phyloP scores from a whole-genome alignment of 2,329 filamentous ascomycete genomes.

The Colletotrichum lini region DNA sequence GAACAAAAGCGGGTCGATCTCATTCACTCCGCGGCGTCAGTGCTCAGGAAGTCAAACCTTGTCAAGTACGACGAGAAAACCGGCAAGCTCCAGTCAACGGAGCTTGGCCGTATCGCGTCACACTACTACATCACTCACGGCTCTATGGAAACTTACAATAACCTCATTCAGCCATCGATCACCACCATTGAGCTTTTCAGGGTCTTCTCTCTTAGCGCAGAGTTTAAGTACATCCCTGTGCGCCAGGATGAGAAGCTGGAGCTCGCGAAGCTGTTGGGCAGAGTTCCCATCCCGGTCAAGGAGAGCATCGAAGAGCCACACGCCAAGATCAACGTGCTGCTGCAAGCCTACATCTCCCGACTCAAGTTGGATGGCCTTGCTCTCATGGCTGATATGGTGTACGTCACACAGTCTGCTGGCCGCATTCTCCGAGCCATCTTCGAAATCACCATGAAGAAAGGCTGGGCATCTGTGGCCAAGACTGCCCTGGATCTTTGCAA shows the following conservation, averaged over 20 bases:
- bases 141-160: constrained; percentile 98
- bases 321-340: constrained; percentile 96
- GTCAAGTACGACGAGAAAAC: constrained; percentile 97
- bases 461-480: constrained; percentile 94
- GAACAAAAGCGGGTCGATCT: constrained; percentile 99
- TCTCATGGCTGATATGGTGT: constrained; percentile 98
- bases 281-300: constrained; percentile 96
- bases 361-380: constrained; percentile 94
- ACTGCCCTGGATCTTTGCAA: constrained; percentile 95
- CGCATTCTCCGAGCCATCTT: constrained; percentile 96
- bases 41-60: constrained; percentile 89
- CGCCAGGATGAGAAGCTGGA: constrained; percentile 98
- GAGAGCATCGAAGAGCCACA: constrained; percentile 97
- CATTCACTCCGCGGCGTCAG: constrained; percentile 90
- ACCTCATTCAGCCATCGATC: constrained; percentile 92
- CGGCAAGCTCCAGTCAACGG: constrained; percentile 89
- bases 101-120: constrained; percentile 94
- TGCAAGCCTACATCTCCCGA: constrained; percentile 96
- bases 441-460: constrained; percentile 97
- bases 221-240: constrained; percentile 99
- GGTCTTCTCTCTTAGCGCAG: constrained; percentile 94
- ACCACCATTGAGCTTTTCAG: constrained; percentile 96
- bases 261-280: constrained; percentile 88
- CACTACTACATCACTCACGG: constrained; percentile 98
- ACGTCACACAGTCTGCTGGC: constrained; percentile 97